Evolutionary conservation across 139 green algal genomes (phyloP).

Genomic region (Chlorella sp.): DNA sequence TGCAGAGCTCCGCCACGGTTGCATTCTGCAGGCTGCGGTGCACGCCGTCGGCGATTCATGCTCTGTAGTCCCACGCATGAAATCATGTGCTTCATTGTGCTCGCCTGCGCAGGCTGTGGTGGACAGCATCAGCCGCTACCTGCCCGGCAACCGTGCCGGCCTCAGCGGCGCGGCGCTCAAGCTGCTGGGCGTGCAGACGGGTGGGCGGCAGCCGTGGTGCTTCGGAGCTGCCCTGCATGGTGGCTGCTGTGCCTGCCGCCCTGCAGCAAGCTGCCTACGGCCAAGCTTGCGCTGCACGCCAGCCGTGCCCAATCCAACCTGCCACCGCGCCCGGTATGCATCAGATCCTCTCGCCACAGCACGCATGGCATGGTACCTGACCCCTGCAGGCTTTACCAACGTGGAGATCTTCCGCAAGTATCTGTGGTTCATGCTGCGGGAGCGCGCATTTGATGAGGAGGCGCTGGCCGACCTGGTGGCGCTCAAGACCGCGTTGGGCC

Average conservation of each 20-base stretch:
- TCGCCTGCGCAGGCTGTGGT: conserved; percentile 77
- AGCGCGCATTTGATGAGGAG: conserved; percentile 91
- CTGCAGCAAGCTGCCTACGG: too few species aligned
- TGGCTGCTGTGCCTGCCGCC: not conserved
- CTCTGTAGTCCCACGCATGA: too few species aligned
- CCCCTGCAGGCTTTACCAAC: conserved; percentile 86
- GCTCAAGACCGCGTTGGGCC: conserved; percentile 77
- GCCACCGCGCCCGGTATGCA: too few species aligned
- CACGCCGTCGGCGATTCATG: too few species aligned
- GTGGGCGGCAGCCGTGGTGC: not conserved
- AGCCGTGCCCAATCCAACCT: too few species aligned
- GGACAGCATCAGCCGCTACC: conserved; percentile 76
- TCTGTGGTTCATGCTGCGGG: conserved; percentile 94
- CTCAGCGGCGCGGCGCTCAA: conserved; percentile 61
- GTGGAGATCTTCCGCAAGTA: conserved; percentile 98
- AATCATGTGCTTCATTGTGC: too few species aligned
- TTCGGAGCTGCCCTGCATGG: too few species aligned
- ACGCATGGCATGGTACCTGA: too few species aligned
- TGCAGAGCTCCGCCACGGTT: too few species aligned
- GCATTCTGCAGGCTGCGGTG: too few species aligned
- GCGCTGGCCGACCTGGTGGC: conserved; percentile 91
- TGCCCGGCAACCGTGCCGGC: conserved; percentile 69
- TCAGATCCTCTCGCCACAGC: too few species aligned
- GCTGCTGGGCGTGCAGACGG: conserved; percentile 43
- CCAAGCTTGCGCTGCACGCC: too few species aligned